Base-by-base conservation (phyloP, 768 basidiomycete genomes). In the Ramaria sp. region DNA sequence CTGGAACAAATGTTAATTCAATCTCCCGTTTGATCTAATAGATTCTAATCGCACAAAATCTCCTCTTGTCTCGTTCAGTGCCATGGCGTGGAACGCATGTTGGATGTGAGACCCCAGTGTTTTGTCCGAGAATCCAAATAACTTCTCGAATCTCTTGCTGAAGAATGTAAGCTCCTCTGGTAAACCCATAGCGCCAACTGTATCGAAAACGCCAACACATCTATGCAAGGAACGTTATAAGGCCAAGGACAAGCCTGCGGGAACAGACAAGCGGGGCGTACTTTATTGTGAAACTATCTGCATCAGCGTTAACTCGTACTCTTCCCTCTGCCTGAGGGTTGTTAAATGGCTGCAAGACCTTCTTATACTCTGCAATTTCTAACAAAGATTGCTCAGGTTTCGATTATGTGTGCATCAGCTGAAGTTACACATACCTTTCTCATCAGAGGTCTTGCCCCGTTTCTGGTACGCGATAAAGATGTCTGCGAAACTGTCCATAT, bases 171-270 rank as follows among this genome's bases (percentile, higher is more conserved):
- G 61, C 60, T 85, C 84, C 60, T 81, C 81, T 1, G 85, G 85
- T 15, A 88, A 65, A 9, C 84, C 84, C 27, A 85, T 63, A 10
- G 83, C 74, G 13, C 83, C 83, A n/a, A 87, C 85, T 5, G 85
- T 88, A 61, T 88, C 85, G 61, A 82, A 88, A 18, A 88, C 83
- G 1, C 85, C 85, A 51, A 88, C 60, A 58, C 82, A 83, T 65
- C 80, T 83, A 30, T 57, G 10, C 27, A 18, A 3, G 3, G 39
- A 27, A 15, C 15, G 12, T 37, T 28, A 28, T 15, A 16, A 27
- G 20, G 32, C 38, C 22, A 52, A 22, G 55, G 24, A 25, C 50
- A 25, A 45, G 15, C 42, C 25, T 59, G 48, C 18, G 38, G 55
- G 45, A 41, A 38, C n/a, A n/a, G n/a, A n/a, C n/a, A n/a, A n/a